Base-by-base conservation (phyloP, 257 asterid genomes). In the Fraxinus anomala region DNA sequence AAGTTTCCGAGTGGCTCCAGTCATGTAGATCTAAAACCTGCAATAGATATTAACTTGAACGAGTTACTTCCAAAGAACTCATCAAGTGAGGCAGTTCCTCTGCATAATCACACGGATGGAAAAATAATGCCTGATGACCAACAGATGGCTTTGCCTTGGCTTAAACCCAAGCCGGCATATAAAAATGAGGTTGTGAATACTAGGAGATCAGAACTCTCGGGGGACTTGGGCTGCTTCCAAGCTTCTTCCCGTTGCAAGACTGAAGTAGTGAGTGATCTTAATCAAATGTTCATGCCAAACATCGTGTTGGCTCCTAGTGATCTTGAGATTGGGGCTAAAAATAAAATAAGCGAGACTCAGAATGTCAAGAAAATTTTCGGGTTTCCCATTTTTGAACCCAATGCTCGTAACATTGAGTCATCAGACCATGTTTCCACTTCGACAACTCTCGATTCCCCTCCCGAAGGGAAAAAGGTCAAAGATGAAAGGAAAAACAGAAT, bases 91-190 rank as follows among this genome's bases (percentile, higher is more conserved):
- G 83, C 73, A 24, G 79, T 26, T 78, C 44, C 79, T 36, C 28
- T 68, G 73, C 88, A 76, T 70, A 92, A 89, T 87, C 85, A 82
- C 73, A 51, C 68, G 17, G 85, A 87, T 76, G 91, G 68, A 67
- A 85, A 77, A 39, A 51, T 74, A 63, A 84, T 81, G 82, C 75
- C 80, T 30, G 96, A 84, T 79, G 85, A 73, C 47, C 87, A 79
- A 49, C 73, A 37, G 5, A 36, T 89, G 14, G 75, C 80, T 4
- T 82, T 92, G 82, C 95, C 99, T 61, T 95, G 99, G 99, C 94
- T 96, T 72, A 89, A 81, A 80, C 72, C 81, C 63, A 89, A 86
- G 86, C 87, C 88, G 7, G 77, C 75, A 67, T 51, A 78, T 14
- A 88, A 85, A 81, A 68, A 14, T 73, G 85, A 69, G 76, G 77